Evolutionary conservation across 805 yeast species (phyloP).

Genomic region (Saccharomycopsis schoenii): DNA sequence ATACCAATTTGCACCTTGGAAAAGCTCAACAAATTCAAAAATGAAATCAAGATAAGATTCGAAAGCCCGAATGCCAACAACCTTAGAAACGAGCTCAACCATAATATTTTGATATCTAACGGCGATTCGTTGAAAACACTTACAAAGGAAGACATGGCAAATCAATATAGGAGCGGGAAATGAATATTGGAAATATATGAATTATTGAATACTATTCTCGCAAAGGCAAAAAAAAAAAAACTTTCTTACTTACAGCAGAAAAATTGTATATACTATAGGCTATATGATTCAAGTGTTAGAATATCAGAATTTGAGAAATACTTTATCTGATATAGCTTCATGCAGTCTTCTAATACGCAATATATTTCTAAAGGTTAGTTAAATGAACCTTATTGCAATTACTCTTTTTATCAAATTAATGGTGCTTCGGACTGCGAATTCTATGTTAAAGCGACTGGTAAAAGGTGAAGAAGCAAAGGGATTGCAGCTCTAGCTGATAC

Average conservation of each 20-base stretch:
- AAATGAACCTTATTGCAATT: too few species aligned
- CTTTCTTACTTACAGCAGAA: not conserved
- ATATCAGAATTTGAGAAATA: too few species aligned
- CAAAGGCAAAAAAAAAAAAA: not conserved
- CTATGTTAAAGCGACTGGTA: too few species aligned
- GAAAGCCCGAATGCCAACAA: conserved; percentile 70
- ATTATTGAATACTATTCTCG: too few species aligned
- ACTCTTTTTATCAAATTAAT: too few species aligned
- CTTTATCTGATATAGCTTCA: too few species aligned
- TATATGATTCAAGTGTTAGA: not conserved
- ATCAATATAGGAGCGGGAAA: not conserved
- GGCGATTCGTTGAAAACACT: conserved; percentile 25
- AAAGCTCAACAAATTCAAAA: conserved; percentile 44
- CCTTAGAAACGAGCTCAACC: conserved; percentile 61
- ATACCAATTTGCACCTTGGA: conserved; percentile 54
- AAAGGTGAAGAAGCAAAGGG: too few species aligned
- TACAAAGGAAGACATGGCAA: conserved; percentile 24
- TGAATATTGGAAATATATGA: too few species aligned
- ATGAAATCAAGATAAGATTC: conserved; percentile 67
- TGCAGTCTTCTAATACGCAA: too few species aligned
- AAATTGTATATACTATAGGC: not conserved
- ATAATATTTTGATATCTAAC: conserved; percentile 50
- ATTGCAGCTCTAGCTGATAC: too few species aligned
- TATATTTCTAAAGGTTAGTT: too few species aligned
- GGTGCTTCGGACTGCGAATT: too few species aligned